Percentiles rank a stretch among this genome's conserved stretches.
Conservation (phyloP, 1,284 basidiomycete genomes). For the Pseudozyma pruni region DNA sequence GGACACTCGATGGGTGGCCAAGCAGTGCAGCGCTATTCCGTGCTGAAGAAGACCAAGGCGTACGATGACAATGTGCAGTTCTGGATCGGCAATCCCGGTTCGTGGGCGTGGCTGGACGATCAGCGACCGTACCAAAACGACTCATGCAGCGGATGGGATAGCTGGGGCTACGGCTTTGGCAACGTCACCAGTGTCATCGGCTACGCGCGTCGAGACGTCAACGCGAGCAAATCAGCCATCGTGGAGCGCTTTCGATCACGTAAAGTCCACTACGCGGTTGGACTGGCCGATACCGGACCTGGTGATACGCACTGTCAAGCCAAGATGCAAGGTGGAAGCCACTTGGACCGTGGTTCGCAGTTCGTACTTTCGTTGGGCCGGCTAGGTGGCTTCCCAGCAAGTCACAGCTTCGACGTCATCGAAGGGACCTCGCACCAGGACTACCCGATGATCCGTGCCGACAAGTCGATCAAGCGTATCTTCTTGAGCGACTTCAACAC, state of each 20-base stretch:
- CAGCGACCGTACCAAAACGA: constrained; percentile 43
- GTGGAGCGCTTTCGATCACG: constrained; percentile 51
- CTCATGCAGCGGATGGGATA: constrained; percentile 21
- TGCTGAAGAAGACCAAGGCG: constrained; percentile 54
- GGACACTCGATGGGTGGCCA: constrained; percentile 66
- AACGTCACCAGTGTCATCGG: constrained; percentile 35
- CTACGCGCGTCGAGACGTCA: constrained; percentile 55
- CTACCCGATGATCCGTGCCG: constrained; percentile 62
- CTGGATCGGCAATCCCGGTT: constrained; percentile 65
- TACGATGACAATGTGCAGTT: constrained; percentile 60
- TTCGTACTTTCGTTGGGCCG: constrained; percentile 49
- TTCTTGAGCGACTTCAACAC: constrained; percentile 53
- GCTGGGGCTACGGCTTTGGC: constrained; percentile 59
- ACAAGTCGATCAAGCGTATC: constrained; percentile 49
- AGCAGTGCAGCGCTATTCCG: constrained; percentile 54
- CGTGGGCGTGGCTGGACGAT: constrained; percentile 55
- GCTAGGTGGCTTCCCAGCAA: constrained; percentile 45
- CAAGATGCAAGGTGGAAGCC: constrained; percentile 57
- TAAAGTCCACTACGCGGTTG: constrained; percentile 54
- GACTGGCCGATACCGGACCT: constrained; percentile 57
- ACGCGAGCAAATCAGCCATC: constrained; percentile 39
- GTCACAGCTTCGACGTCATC: constrained; percentile 55
- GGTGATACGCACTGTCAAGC: constrained; percentile 64
- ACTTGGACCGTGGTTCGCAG: constrained; percentile 59
- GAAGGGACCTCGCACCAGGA: constrained; percentile 63